Conservation (phyloP, 305 asterid genomes). For the Lippia alba region DNA sequence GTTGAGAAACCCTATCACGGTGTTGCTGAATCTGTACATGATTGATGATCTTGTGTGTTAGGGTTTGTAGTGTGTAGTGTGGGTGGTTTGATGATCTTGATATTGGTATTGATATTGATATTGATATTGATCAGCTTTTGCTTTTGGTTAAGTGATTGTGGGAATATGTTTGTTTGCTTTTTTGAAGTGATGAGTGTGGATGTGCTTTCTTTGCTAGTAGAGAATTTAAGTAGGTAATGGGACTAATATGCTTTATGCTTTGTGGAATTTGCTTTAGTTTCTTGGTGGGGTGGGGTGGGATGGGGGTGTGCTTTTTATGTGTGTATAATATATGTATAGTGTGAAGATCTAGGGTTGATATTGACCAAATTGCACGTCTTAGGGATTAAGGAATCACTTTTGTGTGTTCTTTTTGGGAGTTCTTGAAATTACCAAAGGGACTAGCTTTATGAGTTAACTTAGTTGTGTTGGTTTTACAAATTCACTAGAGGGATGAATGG, state of each 20-base stretch:
- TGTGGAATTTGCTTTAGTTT: slow-evolving; percentile 41
- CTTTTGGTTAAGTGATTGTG: slow-evolving; percentile 18
- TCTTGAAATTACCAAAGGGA: slow-evolving; percentile 34
- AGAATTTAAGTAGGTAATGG: background rate
- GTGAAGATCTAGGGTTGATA: slow-evolving; percentile 32
- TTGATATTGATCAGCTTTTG: slow-evolving; percentile 31
- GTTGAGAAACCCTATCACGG: slow-evolving; percentile 86
- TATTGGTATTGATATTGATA: background rate
- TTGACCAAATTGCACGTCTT: slow-evolving; percentile 54
- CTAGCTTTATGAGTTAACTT: slow-evolving; percentile 24
- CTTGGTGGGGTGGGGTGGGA: slow-evolving; percentile 37
- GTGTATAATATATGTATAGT: too few species aligned
- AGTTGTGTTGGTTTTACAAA: background rate
- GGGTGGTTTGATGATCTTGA: slow-evolving; percentile 13
- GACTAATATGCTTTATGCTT: slow-evolving; percentile 34
- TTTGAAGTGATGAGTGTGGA: background rate
- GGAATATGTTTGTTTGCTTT: slow-evolving; percentile 12
- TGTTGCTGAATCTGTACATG: slow-evolving; percentile 88
- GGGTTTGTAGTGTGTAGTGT: slow-evolving; percentile 1
- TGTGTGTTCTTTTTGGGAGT: slow-evolving; percentile 1
- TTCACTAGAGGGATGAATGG: background rate
- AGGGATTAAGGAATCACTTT: slow-evolving; percentile 57
- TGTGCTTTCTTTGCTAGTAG: background rate
- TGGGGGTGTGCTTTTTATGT: slow-evolving; percentile 23
- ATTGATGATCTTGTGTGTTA: slow-evolving; percentile 6